Conservation (phyloP, 441 rosid genomes). For the Hura crepitans region DNA sequence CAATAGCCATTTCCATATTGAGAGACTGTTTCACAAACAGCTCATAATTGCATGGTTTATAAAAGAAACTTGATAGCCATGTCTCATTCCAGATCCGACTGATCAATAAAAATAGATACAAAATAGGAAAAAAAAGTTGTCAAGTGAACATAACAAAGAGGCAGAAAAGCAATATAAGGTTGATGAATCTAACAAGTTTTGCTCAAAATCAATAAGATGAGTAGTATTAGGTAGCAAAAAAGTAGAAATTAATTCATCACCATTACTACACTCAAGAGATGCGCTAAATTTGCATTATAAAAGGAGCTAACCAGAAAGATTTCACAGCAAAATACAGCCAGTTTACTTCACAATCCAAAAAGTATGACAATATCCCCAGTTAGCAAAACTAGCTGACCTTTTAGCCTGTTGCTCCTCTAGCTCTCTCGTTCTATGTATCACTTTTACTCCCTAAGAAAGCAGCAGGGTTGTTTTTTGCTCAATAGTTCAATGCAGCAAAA, state of each 20-base stretch:
- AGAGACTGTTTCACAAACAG: constrained; percentile 92
- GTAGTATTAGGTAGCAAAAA: background rate
- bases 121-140: background rate
- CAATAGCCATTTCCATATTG: constrained; percentile 94
- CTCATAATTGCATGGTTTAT: constrained; percentile 87
- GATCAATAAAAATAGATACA: constrained; percentile 17
- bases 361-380: constrained; percentile 15
- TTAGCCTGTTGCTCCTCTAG: constrained; percentile 80
- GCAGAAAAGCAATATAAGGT: background rate
- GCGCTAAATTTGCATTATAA: constrained; percentile 6
- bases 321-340: background rate
- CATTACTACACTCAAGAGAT: background rate
- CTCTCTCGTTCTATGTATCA: constrained; percentile 71
- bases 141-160: background rate
- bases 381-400: constrained; percentile 41
- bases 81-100: constrained; percentile 97
- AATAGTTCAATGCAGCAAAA: background rate
- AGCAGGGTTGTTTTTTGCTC: background rate
- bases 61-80: constrained; percentile 87
- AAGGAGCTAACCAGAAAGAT: background rate
- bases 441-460: constrained; percentile 63
- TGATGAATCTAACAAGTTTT: background rate
- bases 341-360: constrained; percentile 19
- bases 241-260: background rate
- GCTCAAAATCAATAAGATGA: background rate